These are phyloP conservation scores for Pseudocercospora crystallina DNA, from an alignment of 2,329 filamentous ascomycete species.

Conservation along the genomic window DNA sequence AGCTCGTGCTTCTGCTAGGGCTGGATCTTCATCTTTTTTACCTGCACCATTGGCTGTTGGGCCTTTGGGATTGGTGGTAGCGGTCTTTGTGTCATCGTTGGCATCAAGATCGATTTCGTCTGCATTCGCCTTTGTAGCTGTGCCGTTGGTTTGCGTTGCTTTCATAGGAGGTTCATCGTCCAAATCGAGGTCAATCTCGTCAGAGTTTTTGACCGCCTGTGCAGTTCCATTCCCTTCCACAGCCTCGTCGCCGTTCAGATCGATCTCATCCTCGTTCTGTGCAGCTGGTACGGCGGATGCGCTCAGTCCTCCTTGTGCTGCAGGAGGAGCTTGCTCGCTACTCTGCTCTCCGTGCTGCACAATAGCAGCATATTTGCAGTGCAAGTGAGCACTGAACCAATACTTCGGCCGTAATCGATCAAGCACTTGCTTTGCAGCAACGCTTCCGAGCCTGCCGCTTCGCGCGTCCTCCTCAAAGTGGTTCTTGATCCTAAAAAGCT, in stretches of 20 bases:
- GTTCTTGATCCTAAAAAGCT: constrained; percentile 71
- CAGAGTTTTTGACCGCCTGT: constrained; percentile 50
- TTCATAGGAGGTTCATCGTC: constrained; percentile 28
- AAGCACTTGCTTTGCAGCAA: constrained; percentile 76
- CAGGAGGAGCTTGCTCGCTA: neutral
- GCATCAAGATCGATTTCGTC: constrained; percentile 46
- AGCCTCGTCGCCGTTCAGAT: constrained; percentile 44
- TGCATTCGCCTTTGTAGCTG: constrained; percentile 28
- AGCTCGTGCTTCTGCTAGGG: constrained; percentile 49
- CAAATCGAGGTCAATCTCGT: constrained; percentile 63
- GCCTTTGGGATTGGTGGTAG: neutral
- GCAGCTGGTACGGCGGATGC: constrained; percentile 1
- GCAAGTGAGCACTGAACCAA: constrained; percentile 91
- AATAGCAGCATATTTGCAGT: constrained; percentile 77
- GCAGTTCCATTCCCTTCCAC: neutral
- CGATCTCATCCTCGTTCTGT: constrained; percentile 31
- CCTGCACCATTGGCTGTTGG: neutral
- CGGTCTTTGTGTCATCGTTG: constrained; percentile 22
- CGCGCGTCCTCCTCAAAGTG: constrained; percentile 74
- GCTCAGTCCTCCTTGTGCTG: neutral
- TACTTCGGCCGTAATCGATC: constrained; percentile 76
- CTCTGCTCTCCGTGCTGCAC: constrained; percentile 45
- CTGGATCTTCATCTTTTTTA: constrained; percentile 4
- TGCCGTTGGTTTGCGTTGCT: constrained; percentile 3
- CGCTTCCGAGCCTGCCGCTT: constrained; percentile 73